Conservation (phyloP, 345 rosid species). For the Linum tenue region DNA sequence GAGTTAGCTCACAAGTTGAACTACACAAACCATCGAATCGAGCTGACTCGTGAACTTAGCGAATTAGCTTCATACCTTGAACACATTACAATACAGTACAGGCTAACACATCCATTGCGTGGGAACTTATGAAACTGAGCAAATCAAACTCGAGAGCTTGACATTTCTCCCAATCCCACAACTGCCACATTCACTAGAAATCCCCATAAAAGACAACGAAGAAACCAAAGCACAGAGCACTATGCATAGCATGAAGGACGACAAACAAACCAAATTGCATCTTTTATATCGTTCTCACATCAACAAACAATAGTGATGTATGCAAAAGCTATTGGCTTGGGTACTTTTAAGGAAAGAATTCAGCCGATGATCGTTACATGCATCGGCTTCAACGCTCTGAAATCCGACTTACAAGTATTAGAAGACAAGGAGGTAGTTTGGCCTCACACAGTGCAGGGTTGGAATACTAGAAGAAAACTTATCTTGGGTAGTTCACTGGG, state of each 20-base stretch:
- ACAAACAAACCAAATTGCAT: too few species aligned
- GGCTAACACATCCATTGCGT: background rate
- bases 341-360: background rate
- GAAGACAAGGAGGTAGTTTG: constrained; percentile 8
- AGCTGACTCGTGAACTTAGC: too few species aligned
- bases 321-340: background rate
- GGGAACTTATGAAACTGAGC: background rate
- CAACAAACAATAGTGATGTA: background rate
- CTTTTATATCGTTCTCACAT: too few species aligned
- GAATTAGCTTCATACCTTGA: too few species aligned
- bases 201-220: background rate
- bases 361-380: background rate
- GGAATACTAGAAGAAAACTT: constrained; percentile 8
- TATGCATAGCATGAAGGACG: background rate
- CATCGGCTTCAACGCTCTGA: background rate
- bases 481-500: constrained; percentile 69
- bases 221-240: background rate
- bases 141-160: background rate
- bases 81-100: too few species aligned
- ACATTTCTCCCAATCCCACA: background rate
- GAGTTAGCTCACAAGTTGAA: too few species aligned
- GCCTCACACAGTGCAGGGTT: too few species aligned
- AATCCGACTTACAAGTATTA: background rate
- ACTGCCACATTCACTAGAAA: too few species aligned
- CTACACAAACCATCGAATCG: too few species aligned